phyloP scores from a whole-genome alignment of 2,329 filamentous ascomycete species.

The Penicillium sp. region DNA sequence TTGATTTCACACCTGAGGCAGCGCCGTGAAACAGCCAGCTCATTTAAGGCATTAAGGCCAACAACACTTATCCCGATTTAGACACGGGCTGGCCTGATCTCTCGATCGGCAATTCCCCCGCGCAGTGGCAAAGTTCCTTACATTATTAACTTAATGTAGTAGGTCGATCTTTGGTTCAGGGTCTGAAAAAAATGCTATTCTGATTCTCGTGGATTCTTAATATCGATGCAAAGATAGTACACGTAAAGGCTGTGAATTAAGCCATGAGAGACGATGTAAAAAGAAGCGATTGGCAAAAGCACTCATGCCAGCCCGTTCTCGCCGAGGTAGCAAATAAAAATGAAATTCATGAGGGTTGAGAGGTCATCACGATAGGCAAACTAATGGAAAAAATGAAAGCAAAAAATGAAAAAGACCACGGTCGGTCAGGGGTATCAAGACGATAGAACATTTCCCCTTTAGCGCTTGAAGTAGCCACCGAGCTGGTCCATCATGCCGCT shows the following conservation, averaged over 20 bases:
- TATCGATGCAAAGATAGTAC: slow-evolving; percentile 15
- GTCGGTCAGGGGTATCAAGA: background rate
- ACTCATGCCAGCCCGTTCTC: slow-evolving; percentile 17
- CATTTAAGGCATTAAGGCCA: background rate
- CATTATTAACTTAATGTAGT: background rate
- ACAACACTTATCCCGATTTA: slow-evolving; percentile 2
- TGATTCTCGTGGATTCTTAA: slow-evolving; percentile 12
- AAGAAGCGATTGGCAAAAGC: slow-evolving; percentile 16
- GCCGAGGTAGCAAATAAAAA: slow-evolving; percentile 12
- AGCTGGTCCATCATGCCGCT: slow-evolving; percentile 35
- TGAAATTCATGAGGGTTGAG: slow-evolving; percentile 24
- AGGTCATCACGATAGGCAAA: slow-evolving; percentile 14
- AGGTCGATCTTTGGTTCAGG: background rate
- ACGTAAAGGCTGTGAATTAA: background rate
- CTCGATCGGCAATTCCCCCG: background rate
- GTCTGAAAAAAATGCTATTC: slow-evolving; percentile 2
- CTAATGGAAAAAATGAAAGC: background rate
- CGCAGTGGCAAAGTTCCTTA: slow-evolving; percentile 7
- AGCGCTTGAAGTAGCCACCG: slow-evolving; percentile 42
- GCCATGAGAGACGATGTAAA: background rate
- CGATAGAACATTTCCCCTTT: slow-evolving; percentile 11
- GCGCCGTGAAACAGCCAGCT: no score
- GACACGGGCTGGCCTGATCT: background rate
- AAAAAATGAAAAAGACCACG: background rate
- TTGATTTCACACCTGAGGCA: background rate